Evolutionary conservation across 2,329 filamentous ascomycete species (phyloP).

Genomic region (Cladophialophora chaetospira): DNA sequence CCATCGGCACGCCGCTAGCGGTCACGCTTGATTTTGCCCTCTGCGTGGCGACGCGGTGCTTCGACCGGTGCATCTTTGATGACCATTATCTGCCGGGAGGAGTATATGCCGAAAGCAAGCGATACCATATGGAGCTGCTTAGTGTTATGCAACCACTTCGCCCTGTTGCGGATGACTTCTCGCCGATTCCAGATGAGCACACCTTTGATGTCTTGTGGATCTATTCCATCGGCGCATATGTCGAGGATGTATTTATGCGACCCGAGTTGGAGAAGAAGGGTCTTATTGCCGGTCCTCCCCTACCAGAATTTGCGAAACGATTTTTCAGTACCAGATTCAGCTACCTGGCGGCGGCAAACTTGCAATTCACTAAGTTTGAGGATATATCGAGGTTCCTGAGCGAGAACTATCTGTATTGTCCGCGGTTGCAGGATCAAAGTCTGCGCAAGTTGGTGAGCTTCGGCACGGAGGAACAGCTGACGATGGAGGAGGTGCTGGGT

Average conservation of each 20-base stretch:
- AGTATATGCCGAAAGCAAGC: conserved; percentile 1
- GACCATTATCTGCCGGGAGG: not conserved
- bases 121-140: not conserved
- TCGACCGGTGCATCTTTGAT: conserved; percentile 1
- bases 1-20: not conserved
- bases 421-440: not conserved
- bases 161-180: not conserved
- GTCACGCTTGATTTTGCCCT: not conserved
- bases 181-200: not conserved
- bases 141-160: not conserved
- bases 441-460: not conserved
- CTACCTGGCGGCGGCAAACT: not conserved
- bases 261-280: not conserved
- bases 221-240: not conserved
- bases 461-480: not conserved
- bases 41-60: not conserved
- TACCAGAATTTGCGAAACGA: not conserved
- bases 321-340: conserved; percentile 1
- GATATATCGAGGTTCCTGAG: conserved; percentile 1
- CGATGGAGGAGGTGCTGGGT: not conserved
- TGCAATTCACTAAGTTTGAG: not conserved
- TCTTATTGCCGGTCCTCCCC: not conserved
- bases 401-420: conserved; percentile 3
- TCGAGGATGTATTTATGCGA: not conserved
- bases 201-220: conserved; percentile 1